These are phyloP conservation scores for Amanita molliuscula DNA, from an alignment of 768 basidiomycete species.

Conservation along the genomic window DNA sequence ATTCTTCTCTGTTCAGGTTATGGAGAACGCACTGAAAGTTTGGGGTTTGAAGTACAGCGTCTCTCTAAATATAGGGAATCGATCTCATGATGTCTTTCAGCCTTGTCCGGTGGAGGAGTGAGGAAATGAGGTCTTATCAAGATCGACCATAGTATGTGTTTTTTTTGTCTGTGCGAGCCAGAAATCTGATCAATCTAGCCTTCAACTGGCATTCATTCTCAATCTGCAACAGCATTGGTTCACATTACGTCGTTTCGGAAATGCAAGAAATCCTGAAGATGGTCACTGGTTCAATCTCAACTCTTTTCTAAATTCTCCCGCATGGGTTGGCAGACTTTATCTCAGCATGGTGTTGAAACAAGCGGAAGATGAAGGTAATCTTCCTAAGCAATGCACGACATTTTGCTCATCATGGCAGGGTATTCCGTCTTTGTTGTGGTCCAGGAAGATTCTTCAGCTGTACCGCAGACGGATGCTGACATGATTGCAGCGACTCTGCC, in stretches of 20 bases:
- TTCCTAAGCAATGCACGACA: background rate
- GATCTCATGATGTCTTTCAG: slow-evolving; percentile 23
- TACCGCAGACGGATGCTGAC: slow-evolving; percentile 59
- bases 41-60: slow-evolving; percentile 66
- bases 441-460: slow-evolving; percentile 44
- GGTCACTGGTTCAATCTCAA: slow-evolving; percentile 89
- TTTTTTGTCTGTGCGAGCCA: background rate
- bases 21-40: slow-evolving; percentile 75
- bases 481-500: slow-evolving; percentile 55
- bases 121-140: slow-evolving; percentile 71
- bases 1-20: slow-evolving; percentile 87
- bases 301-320: slow-evolving; percentile 57
- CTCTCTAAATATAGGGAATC: slow-evolving; percentile 5
- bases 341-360: slow-evolving; percentile 81
- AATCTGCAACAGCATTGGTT: slow-evolving; percentile 88
- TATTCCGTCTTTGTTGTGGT: slow-evolving; percentile 76
- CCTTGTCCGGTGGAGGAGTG: slow-evolving; percentile 77
- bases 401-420: slow-evolving; percentile 28
- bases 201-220: slow-evolving; percentile 80
- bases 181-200: slow-evolving; percentile 26
- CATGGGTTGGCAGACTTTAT: slow-evolving; percentile 79
- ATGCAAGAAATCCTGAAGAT: slow-evolving; percentile 33
- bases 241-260: slow-evolving; percentile 73
- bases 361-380: slow-evolving; percentile 72
- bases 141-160: slow-evolving; percentile 62